Evolutionary conservation across 2,329 filamentous ascomycete genomes (phyloP).

Genomic region (Xylaria sp.): DNA sequence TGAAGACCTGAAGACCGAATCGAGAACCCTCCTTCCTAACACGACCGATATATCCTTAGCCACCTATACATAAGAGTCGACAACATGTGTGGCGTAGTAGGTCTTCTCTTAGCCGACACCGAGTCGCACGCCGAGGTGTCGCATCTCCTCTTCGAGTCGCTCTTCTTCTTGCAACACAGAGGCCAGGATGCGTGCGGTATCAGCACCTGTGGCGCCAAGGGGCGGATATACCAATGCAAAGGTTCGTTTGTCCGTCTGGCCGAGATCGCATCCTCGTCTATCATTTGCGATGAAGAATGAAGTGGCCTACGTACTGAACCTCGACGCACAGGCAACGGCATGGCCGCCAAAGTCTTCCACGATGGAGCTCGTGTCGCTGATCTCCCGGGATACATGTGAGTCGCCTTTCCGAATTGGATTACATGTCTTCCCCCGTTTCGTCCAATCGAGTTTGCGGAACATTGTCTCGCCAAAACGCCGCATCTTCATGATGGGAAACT

Average conservation of each 20-base stretch:
- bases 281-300: not conserved
- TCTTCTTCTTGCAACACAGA: conserved; percentile 29
- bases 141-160: conserved; percentile 38
- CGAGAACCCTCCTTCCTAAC: not conserved
- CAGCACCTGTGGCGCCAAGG: conserved; percentile 74
- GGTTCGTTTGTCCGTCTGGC: conserved; percentile 13
- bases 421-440: not conserved
- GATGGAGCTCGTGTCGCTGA: conserved; percentile 75
- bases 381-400: conserved; percentile 75
- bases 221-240: conserved; percentile 80
- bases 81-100: conserved; percentile 39
- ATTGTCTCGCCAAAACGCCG: not conserved
- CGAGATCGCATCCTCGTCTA: not conserved
- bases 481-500: not conserved
- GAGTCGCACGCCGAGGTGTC: conserved; percentile 37
- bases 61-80: conserved; percentile 1
- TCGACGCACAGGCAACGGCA: conserved; percentile 69
- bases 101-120: conserved; percentile 38
- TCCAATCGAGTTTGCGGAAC: not conserved
- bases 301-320: not conserved
- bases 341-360: conserved; percentile 79
- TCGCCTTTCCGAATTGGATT: not conserved
- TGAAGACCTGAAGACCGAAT: not conserved
- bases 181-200: conserved; percentile 68
- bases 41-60: not conserved